These are phyloP conservation scores for Musa beccarii DNA, from an alignment of 176 grass and related monocot genomes.

Conservation along the genomic window DNA sequence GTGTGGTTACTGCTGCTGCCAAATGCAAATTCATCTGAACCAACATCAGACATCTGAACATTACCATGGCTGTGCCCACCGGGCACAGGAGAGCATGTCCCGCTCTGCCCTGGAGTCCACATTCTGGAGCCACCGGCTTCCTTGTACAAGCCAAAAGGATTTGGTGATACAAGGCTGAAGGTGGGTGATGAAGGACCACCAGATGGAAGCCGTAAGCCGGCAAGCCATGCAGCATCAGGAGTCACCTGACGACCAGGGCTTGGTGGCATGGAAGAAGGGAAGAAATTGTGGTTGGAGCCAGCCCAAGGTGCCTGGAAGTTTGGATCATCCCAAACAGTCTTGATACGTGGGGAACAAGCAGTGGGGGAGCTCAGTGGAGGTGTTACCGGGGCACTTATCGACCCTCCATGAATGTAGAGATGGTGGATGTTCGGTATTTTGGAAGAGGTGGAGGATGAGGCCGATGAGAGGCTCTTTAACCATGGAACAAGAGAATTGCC, in stretches of 20 bases:
- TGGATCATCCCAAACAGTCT: constrained; percentile 10
- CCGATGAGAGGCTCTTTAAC: constrained; percentile 13
- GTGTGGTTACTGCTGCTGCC: constrained; percentile 50
- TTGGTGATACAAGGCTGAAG: constrained; percentile 64
- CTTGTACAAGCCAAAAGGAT: constrained; percentile 68
- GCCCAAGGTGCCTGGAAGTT: constrained; percentile 7
- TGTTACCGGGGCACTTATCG: constrained; percentile 25
- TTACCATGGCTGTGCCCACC: constrained; percentile 27
- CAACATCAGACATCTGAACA: constrained; percentile 45
- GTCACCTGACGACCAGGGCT: constrained; percentile 42
- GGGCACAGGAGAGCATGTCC: constrained; percentile 69
- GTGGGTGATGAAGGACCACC: constrained; percentile 50
- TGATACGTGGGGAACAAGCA: not conserved
- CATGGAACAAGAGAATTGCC: constrained; percentile 19
- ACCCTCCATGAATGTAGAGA: constrained; percentile 15
- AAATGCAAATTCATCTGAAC: constrained; percentile 74
- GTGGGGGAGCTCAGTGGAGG: constrained; percentile 21
- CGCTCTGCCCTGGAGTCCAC: constrained; percentile 75
- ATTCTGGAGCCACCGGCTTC: constrained; percentile 44
- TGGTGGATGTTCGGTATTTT: constrained; percentile 7
- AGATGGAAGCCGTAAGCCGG: constrained; percentile 2
- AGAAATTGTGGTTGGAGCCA: not conserved
- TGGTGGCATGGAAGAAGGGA: constrained; percentile 1
- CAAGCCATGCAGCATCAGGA: constrained; percentile 39
- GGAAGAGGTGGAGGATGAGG: constrained; percentile 12